Conservation (phyloP, 805 yeast genomes). For the Wickerhamomyces strasburgensis region DNA sequence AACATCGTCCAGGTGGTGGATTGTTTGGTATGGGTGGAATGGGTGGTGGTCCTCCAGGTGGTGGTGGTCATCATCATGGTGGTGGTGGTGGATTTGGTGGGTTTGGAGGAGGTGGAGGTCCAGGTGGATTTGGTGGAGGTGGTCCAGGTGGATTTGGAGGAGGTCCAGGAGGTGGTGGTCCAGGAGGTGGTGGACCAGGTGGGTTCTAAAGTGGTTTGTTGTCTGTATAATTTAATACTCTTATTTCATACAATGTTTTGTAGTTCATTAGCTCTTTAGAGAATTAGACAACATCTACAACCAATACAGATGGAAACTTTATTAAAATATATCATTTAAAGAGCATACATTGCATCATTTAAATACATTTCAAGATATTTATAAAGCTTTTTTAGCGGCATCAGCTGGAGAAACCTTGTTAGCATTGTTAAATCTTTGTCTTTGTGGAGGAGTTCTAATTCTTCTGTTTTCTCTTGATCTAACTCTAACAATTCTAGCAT, state of each 20-base stretch:
- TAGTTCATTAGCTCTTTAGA: too few relatives aligned
- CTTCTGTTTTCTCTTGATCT: slow-evolving; percentile 99
- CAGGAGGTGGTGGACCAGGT: background rate
- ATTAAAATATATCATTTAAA: too few relatives aligned
- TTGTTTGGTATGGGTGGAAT: background rate
- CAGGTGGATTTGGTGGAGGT: slow-evolving; percentile 3
- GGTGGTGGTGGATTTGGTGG: slow-evolving; percentile 6
- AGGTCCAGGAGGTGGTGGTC: background rate
- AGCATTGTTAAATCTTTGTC: slow-evolving; percentile 97
- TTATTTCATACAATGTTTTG: background rate
- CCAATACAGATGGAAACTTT: too few relatives aligned
- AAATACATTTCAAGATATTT: slow-evolving; percentile 22
- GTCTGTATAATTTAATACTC: slow-evolving; percentile 1
- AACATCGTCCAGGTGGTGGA: background rate
- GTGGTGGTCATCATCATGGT: background rate
- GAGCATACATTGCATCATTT: too few relatives aligned
- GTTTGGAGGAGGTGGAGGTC: slow-evolving; percentile 3
- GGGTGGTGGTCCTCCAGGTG: slow-evolving; percentile 1
- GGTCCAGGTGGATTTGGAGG: slow-evolving; percentile 1
- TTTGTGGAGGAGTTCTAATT: slow-evolving; percentile 97
- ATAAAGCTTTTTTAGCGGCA: slow-evolving; percentile 91
- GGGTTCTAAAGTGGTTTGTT: too few relatives aligned
- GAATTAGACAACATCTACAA: too few relatives aligned
- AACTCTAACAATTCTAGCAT: slow-evolving; percentile 99
- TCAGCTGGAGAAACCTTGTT: slow-evolving; percentile 95